Evolutionary conservation across 129 eudicot species (phyloP).

Genomic region (Artemisia annua): DNA sequence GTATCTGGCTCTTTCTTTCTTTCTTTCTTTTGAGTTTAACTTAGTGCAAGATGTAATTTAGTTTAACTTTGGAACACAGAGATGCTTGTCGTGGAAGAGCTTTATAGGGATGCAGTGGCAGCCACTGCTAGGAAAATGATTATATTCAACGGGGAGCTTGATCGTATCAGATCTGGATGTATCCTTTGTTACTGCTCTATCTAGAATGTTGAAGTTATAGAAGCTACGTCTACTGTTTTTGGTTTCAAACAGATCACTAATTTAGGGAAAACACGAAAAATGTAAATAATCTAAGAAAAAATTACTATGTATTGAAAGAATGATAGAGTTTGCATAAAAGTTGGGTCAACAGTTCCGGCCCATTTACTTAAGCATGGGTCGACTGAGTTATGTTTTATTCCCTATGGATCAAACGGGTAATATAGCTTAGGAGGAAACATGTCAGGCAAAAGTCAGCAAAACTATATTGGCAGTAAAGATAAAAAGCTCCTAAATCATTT

Average conservation of each 20-base stretch:
- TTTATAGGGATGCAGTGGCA: conserved; percentile 83
- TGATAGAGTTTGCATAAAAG: too few species aligned
- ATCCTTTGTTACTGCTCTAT: conserved; percentile 51
- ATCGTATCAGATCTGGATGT: conserved; percentile 98
- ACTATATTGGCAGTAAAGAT: too few species aligned
- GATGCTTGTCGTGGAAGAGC: conserved; percentile 99
- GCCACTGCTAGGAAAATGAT: conserved; percentile 68
- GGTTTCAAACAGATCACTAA: neutral
- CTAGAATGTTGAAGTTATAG: neutral
- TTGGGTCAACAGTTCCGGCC: too few species aligned
- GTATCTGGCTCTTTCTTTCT: conserved; percentile 40
- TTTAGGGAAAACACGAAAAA: too few species aligned
- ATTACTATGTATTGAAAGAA: too few species aligned
- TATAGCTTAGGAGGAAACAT: too few species aligned
- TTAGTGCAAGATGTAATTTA: neutral
- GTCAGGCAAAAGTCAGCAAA: too few species aligned
- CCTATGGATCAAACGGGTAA: too few species aligned
- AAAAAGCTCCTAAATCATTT: too few species aligned
- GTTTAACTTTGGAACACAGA: conserved; percentile 42
- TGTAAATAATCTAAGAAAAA: too few species aligned
- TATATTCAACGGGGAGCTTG: conserved; percentile 93
- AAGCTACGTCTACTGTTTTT: neutral
- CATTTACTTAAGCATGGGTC: too few species aligned
- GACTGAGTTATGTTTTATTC: too few species aligned
- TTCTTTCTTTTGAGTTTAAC: neutral